These are phyloP conservation scores for Nemania diffusa DNA, from an alignment of 2,329 filamentous ascomycete genomes.

Conservation along the genomic window DNA sequence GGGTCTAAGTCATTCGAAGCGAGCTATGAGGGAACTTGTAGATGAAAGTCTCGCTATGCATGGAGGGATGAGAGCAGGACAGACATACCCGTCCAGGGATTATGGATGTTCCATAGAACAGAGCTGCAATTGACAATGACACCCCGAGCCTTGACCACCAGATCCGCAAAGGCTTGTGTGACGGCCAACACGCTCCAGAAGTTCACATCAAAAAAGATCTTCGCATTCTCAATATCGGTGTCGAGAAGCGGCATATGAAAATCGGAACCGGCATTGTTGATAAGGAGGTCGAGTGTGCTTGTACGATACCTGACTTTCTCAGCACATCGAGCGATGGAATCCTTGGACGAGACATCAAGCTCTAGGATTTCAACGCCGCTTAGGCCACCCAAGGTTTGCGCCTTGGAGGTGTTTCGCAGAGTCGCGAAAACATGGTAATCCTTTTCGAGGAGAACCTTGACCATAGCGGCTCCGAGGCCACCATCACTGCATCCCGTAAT, in stretches of 20 bases:
- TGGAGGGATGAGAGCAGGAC: neutral
- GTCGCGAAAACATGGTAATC: neutral
- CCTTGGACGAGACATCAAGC: constrained; percentile 3
- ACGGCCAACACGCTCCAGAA: constrained; percentile 6
- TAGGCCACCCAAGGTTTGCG: neutral
- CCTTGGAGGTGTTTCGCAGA: neutral
- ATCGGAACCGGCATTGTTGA: constrained; percentile 9
- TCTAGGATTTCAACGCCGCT: neutral
- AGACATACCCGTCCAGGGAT: neutral
- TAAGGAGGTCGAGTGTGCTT: neutral
- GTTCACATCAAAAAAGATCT: constrained; percentile 6
- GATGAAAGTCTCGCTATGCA: neutral
- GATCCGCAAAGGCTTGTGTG: constrained; percentile 2
- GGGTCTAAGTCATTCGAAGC: neutral
- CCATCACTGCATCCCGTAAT: constrained; percentile 4
- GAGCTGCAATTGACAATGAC: neutral
- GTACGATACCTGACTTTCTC: neutral
- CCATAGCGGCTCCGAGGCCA: constrained; percentile 4
- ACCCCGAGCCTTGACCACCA: constrained; percentile 3
- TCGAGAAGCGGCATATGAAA: neutral
- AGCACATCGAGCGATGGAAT: neutral
- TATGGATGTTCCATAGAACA: neutral
- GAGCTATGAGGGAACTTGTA: neutral
- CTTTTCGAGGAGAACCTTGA: neutral
- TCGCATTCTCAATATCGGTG: neutral